A percentile compares a stretch with the other conserved stretches of the same genome.
These are phyloP conservation scores for Alternaria incomplexa DNA, from an alignment of 2,329 filamentous ascomycete genomes.

Conservation along the genomic window DNA sequence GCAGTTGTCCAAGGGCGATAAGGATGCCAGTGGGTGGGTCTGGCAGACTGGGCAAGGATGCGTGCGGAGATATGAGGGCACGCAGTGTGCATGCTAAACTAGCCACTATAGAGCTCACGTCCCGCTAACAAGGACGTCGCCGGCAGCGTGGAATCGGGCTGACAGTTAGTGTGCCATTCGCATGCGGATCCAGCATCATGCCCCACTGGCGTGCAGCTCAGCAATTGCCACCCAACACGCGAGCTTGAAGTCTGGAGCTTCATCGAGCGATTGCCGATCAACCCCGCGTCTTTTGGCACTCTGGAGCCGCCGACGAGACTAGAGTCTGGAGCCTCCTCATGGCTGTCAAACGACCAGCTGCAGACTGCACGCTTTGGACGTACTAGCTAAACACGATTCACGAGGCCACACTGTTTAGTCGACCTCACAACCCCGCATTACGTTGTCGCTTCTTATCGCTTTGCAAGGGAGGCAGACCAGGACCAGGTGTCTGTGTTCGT, in stretches of 20 bases:
- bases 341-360: constrained; percentile 2
- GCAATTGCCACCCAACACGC: constrained; percentile 26
- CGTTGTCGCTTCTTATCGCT: background rate
- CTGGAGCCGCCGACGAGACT: constrained; percentile 14
- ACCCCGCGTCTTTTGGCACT: constrained; percentile 24
- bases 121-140: constrained; percentile 6
- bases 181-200: constrained; percentile 26
- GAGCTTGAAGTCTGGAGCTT: constrained; percentile 18
- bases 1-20: constrained; percentile 13
- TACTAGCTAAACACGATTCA: background rate
- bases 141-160: constrained; percentile 38
- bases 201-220: constrained; percentile 22
- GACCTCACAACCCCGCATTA: constrained; percentile 3
- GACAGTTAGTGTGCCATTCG: constrained; percentile 26
- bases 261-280: constrained; percentile 23
- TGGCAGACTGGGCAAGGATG: constrained; percentile 1
- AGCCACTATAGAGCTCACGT: background rate
- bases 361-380: background rate
- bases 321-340: constrained; percentile 5
- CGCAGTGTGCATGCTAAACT: constrained; percentile 1
- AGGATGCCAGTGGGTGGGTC: constrained; percentile 18
- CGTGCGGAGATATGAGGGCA: constrained; percentile 2
- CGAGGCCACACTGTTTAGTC: background rate
- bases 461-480: background rate
- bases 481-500: constrained; percentile 18